Evolutionary conservation across 768 basidiomycete species (phyloP), one percentile per base, ranked within the genome.

Genomic region (Tricholoma sp.): DNA sequence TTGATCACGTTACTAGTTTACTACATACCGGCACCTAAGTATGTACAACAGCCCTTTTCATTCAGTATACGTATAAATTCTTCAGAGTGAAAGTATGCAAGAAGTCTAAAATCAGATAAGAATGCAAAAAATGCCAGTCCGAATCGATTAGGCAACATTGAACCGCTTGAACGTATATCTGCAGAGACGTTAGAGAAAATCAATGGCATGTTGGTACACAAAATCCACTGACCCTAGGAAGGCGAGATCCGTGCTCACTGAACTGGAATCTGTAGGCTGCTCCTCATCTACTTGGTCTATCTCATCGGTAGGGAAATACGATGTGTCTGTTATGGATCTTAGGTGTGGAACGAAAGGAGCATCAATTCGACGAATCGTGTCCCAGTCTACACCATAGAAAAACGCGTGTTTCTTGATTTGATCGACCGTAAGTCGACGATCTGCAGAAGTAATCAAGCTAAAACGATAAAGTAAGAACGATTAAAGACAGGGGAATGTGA

Each of bases 241-340:
- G n/a, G 84, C 83, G 39, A 86, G 67, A 68, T 86, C 85, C 63
- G 80, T 83, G 66, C 76, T 72, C 24, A 80, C 76, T 18, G 69
- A 75, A 46, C 71, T 68, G 50, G 74, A 60, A 39, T 80, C 74
- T 22, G 69, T 59, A 22, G 76, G 63, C 10, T 68, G 62, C 59
- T 81, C 79, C 50, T 81, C 79, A 9, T 82, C 74, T 2, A 64
- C 86, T 71, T 94, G 89, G 56, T 95, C 91, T 55, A 95, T 80
- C 63, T 96, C 93, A 59, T 97, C 94, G 2, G 90, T 94, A 0
- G 95, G 95, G 82, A 97, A 97, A 75, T 97, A 97, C n/a, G 93
- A 94, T 1, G 95, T 97, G 63, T 98, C 95, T 34, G 94, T 95
- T 66, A 95, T 89, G 7, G 91, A 94, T 39, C 89, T 83, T 31